These are phyloP conservation scores for Diaporthe citriasiana DNA, from an alignment of 2,329 filamentous ascomycete species.

Conservation along the genomic window DNA sequence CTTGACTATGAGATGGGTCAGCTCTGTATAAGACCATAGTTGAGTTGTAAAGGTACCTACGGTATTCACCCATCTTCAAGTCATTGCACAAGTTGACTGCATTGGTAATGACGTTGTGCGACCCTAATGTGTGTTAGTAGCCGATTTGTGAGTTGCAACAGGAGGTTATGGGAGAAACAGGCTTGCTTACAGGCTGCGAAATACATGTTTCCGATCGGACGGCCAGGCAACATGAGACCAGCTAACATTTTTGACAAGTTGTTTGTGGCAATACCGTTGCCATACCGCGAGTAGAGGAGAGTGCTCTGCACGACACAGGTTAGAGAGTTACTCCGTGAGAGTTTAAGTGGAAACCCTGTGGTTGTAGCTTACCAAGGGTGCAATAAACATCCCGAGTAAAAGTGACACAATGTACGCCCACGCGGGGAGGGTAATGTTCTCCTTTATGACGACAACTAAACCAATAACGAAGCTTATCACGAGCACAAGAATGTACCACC, in stretches of 20 bases:
- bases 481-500: constrained; percentile 61
- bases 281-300: constrained; percentile 65
- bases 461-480: constrained; percentile 61
- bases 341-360: fast-evolving
- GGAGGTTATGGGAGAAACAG: not conserved
- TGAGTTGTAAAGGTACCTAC: constrained; percentile 51
- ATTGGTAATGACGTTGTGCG: constrained; percentile 68
- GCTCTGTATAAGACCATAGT: not conserved
- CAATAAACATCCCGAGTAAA: constrained; percentile 60
- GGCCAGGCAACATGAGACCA: constrained; percentile 64
- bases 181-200: not conserved
- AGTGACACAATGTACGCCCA: constrained; percentile 64
- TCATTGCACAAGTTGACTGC: constrained; percentile 65
- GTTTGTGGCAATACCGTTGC: constrained; percentile 71
- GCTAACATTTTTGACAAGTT: constrained; percentile 71
- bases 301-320: constrained; percentile 56
- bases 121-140: constrained; percentile 60
- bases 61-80: constrained; percentile 71
- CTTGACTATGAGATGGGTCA: constrained; percentile 59
- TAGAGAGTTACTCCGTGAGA: constrained; percentile 7
- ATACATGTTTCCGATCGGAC: constrained; percentile 62
- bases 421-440: constrained; percentile 60
- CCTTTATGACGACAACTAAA: constrained; percentile 60
- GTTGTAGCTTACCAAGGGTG: constrained; percentile 59
- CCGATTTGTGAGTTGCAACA: not conserved